A percentile compares a stretch with the other conserved stretches of the same genome.
Conservation (phyloP, 2,329 filamentous ascomycete genomes). For the Apiospora hydei region DNA sequence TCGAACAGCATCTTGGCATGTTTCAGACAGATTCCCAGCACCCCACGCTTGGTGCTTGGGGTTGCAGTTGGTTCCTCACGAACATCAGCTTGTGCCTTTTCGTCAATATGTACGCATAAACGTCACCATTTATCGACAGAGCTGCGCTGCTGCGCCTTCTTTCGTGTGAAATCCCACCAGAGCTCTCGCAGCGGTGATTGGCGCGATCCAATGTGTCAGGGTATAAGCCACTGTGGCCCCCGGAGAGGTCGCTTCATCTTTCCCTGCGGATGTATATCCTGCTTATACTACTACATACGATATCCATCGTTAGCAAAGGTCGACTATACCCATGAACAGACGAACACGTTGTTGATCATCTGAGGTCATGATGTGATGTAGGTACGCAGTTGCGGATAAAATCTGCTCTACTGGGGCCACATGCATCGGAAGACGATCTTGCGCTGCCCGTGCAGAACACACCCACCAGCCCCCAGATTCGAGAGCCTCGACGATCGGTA, state of each 20-base stretch:
- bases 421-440: constrained; percentile 1
- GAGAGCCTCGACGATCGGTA: background rate
- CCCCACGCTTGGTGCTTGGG: constrained; percentile 1
- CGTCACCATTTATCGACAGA: constrained; percentile 3
- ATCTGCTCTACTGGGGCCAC: background rate
- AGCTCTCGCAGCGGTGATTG: background rate
- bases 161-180: background rate
- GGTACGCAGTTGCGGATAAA: background rate
- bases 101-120: constrained; percentile 7
- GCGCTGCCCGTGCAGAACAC: background rate
- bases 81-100: background rate
- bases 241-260: background rate
- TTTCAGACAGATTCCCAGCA: constrained; percentile 1
- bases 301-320: background rate
- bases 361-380: background rate
- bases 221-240: constrained; percentile 11
- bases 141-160: constrained; percentile 14
- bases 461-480: constrained; percentile 4
- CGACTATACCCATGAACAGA: constrained; percentile 5
- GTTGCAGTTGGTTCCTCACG: constrained; percentile 2
- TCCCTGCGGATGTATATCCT: background rate
- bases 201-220: background rate
- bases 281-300: background rate
- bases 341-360: background rate
- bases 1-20: background rate